Base-by-base conservation (phyloP, 2,329 filamentous ascomycete genomes). In the Pochonia chlamydosporia region DNA sequence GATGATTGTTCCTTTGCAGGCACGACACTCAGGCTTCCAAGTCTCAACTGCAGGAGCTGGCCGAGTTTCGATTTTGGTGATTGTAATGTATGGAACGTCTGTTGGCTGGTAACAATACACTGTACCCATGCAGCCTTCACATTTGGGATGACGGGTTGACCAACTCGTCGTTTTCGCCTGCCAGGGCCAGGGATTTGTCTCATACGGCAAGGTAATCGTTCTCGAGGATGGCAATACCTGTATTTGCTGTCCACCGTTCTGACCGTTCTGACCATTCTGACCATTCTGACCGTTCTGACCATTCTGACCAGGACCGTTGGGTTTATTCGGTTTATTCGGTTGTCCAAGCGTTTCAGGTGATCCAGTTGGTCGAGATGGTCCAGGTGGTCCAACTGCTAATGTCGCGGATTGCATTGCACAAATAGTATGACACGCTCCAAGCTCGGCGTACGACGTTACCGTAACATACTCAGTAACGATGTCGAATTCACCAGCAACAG, bases 1-100 rank as follows among this genome's bases (percentile, higher is more conserved):
- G 44, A 40, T 30, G 44, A 46, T 13, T n/a, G 44, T 46, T 16
- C 44, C 44, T 26, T 46, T 16, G 18, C 44, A 46, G 33, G 44
- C 44, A 7, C 44, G 44, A n/a, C 44, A 46, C 14, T 36, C 6
- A 20, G 44, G 44, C 36, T 33, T 25, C n/a, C 28, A 9, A 23
- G 44, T 46, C 44, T 46, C 42, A 13, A 46, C 24, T 30, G 35
- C 44, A 16, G 44, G 44, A 31, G 35, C 5, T 5, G 18, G 11
- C 26, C 39, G 26, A 9, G 36, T 46, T 14, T 46, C 33, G 16
- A 26, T 9, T 10, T 31, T 40, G 16, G 24, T 40, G 25, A 46
- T 33, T 8, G 44, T 46, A 8, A 40, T 25, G 26, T 40, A 46
- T 8, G 44, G 16, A 20, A 33, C 26, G 11, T 28, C 24, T 9